These are phyloP conservation scores for Chrysophaeum taylorii DNA, from an alignment of 352 stramenopile species.

Conservation along the genomic window DNA sequence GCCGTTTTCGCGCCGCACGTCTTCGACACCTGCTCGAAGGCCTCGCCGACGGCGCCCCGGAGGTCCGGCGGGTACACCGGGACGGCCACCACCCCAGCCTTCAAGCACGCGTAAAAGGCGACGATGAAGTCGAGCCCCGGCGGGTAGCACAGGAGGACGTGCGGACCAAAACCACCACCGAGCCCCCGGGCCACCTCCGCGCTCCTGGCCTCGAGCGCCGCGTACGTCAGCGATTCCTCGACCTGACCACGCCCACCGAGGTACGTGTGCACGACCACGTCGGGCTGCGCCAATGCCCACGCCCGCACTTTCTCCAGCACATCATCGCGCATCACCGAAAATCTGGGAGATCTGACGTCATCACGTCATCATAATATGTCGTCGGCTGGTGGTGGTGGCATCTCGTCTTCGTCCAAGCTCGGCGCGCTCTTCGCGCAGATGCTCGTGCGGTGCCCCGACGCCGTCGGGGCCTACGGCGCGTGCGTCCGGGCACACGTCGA, in stretches of 20 bases:
- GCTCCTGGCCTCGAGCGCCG: neutral
- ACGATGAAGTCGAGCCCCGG: conserved; percentile 94
- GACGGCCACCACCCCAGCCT: conserved; percentile 78
- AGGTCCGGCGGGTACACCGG: conserved; percentile 83
- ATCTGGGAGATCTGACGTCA: too few relatives aligned
- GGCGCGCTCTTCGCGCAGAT: too few relatives aligned
- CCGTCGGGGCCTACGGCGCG: too few relatives aligned
- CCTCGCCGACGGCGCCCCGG: conserved; percentile 69
- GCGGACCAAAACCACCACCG: neutral
- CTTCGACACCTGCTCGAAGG: conserved; percentile 83
- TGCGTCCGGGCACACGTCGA: too few relatives aligned
- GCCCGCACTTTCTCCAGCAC: too few relatives aligned
- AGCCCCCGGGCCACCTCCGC: too few relatives aligned
- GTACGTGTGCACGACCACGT: neutral
- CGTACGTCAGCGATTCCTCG: neutral
- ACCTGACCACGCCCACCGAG: neutral
- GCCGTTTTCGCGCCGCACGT: conserved; percentile 76
- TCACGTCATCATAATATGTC: too few relatives aligned
- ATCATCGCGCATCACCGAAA: too few relatives aligned
- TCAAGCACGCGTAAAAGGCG: conserved; percentile 88
- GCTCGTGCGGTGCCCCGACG: too few relatives aligned
- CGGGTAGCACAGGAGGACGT: conserved; percentile 88
- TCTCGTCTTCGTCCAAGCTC: too few relatives aligned
- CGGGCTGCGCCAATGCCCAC: neutral
- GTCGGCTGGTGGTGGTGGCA: too few relatives aligned